Evolutionary conservation across 306 rosid genomes (phyloP).

Genomic region (Sphenostylis stenocarpa): DNA sequence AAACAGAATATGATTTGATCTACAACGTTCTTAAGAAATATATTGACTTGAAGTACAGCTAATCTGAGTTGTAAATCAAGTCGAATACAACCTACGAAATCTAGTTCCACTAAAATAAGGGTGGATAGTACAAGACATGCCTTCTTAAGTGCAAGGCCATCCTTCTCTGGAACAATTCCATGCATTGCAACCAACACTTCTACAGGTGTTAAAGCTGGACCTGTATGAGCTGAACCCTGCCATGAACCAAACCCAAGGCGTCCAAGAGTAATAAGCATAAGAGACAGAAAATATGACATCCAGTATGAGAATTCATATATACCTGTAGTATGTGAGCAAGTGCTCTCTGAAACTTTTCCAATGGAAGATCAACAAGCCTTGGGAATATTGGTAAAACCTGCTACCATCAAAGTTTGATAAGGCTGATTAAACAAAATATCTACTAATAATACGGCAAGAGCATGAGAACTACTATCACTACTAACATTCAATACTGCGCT

Average conservation of each 20-base stretch:
- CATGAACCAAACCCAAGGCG: conserved; percentile 23
- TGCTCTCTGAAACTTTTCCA: conserved; percentile 95
- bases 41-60: background rate
- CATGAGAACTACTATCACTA: conserved; percentile 1
- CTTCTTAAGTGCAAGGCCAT: conserved; percentile 88
- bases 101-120: conserved; percentile 7
- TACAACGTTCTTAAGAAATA: background rate
- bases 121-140: conserved; percentile 44
- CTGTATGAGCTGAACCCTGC: conserved; percentile 99
- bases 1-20: background rate
- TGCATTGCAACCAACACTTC: conserved; percentile 98
- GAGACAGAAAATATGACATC: conserved; percentile 19
- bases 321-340: conserved; percentile 98
- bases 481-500: background rate
- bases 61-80: background rate
- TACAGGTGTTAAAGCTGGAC: conserved; percentile 93
- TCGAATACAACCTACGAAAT: conserved; percentile 14
- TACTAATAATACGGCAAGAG: background rate
- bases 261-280: conserved; percentile 6
- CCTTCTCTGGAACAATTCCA: conserved; percentile 87
- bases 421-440: background rate
- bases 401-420: conserved; percentile 33
- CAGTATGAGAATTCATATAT: conserved; percentile 34
- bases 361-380: conserved; percentile 83
- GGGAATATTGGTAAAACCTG: conserved; percentile 99